A percentile compares a stretch with the other conserved stretches of the same genome.
Evolutionary conservation across 495 filamentous ascomycete genomes (phyloP).

Genomic region (Podospora bellae-mahoneyi): DNA sequence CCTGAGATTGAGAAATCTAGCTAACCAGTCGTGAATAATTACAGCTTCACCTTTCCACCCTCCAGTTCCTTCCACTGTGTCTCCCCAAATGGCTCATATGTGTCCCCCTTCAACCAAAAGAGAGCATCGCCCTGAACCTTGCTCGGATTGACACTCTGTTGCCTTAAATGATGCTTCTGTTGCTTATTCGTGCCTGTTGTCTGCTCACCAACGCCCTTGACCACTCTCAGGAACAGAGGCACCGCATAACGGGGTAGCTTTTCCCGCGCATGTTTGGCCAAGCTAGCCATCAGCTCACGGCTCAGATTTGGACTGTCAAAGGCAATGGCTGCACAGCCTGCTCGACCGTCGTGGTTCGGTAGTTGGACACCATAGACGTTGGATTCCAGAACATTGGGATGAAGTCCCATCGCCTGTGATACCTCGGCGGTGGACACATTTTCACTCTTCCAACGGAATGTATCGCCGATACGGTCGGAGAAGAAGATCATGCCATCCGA

Average conservation of each 20-base stretch:
- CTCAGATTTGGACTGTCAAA: constrained; percentile 36
- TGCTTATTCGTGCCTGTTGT: constrained; percentile 85
- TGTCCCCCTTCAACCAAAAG: constrained; percentile 60
- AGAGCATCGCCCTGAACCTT: constrained; percentile 56
- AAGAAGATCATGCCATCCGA: constrained; percentile 75
- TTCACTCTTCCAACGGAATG: constrained; percentile 94
- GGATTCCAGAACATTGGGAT: constrained; percentile 67
- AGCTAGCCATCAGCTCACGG: constrained; percentile 45
- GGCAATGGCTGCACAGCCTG: constrained; percentile 73
- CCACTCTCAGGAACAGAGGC: constrained; percentile 72
- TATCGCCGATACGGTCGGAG: constrained; percentile 86
- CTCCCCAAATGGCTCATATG: constrained; percentile 64
- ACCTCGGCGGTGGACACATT: constrained; percentile 88
- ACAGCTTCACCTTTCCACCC: constrained; percentile 67
- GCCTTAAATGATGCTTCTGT: constrained; percentile 66
- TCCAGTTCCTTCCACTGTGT: constrained; percentile 66
- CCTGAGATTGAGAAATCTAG: too few species aligned
- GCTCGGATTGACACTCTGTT: constrained; percentile 65
- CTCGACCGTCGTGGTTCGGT: constrained; percentile 81
- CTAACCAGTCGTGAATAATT: constrained; percentile 3
- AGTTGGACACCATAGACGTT: constrained; percentile 86
- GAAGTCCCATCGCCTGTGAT: constrained; percentile 61
- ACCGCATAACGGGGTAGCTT: constrained; percentile 68
- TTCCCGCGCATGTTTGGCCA: constrained; percentile 56
- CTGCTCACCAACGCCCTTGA: constrained; percentile 51